These are phyloP conservation scores for Trichoderma gamsii DNA, from an alignment of 495 filamentous ascomycete species.

Conservation along the genomic window DNA sequence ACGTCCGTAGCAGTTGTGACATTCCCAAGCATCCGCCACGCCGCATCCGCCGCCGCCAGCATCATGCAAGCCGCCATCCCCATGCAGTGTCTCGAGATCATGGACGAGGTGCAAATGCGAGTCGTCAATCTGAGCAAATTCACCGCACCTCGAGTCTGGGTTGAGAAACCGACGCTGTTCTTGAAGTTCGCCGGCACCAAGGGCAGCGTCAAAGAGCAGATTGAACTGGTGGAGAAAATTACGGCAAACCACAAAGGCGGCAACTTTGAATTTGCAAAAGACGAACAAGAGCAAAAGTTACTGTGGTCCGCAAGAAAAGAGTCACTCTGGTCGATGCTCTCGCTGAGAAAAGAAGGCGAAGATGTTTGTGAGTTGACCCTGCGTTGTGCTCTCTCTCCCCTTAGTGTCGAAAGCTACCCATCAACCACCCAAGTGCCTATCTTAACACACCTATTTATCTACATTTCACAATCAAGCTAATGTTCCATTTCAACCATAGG, in stretches of 20 bases:
- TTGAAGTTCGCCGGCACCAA: slow-evolving; percentile 80
- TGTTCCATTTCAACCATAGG: slow-evolving; percentile 26
- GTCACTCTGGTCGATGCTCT: slow-evolving; percentile 68
- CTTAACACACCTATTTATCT: too few relatives aligned
- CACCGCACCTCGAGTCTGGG: slow-evolving; percentile 62
- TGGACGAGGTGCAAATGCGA: slow-evolving; percentile 78
- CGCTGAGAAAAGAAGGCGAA: slow-evolving; percentile 55
- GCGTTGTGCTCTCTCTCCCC: background rate
- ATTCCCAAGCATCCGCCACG: slow-evolving; percentile 67
- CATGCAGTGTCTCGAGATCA: slow-evolving; percentile 71
- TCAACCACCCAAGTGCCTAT: too few relatives aligned
- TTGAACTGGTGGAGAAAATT: slow-evolving; percentile 57
- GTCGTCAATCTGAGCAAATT: slow-evolving; percentile 68
- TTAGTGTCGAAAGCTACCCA: background rate
- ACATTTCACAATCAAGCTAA: background rate
- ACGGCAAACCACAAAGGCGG: slow-evolving; percentile 55
- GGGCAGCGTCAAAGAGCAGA: slow-evolving; percentile 61
- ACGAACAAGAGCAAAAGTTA: slow-evolving; percentile 58
- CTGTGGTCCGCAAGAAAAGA: slow-evolving; percentile 75
- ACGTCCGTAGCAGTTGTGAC: slow-evolving; percentile 69
- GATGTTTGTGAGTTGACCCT: slow-evolving; percentile 45
- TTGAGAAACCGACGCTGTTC: slow-evolving; percentile 72
- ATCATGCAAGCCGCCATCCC: slow-evolving; percentile 69
- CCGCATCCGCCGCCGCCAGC: slow-evolving; percentile 60
- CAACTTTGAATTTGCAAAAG: slow-evolving; percentile 68